Evolutionary conservation across 352 stramenopile species (phyloP).

Genomic region (Pythium phragmiticola): DNA sequence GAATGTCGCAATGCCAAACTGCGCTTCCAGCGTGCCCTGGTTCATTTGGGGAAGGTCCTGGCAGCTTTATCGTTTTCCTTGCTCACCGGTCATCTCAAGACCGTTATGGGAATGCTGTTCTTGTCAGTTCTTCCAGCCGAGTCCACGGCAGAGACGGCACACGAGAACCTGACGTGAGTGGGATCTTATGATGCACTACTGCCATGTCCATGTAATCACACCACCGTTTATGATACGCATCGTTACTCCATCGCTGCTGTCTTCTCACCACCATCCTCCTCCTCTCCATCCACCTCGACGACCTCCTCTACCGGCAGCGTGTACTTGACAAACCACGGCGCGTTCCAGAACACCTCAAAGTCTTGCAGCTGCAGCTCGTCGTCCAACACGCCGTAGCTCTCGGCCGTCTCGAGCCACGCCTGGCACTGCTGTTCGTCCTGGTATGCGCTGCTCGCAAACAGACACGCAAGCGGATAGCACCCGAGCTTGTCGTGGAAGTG

Average conservation of each 20-base stretch:
- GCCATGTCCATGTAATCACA: too few relatives aligned
- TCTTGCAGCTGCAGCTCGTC: constrained; percentile 66
- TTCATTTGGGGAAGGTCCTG: too few relatives aligned
- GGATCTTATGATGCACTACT: too few relatives aligned
- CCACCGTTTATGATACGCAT: too few relatives aligned
- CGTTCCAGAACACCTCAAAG: constrained; percentile 53
- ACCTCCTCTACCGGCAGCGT: constrained; percentile 38
- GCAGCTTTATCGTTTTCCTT: too few relatives aligned
- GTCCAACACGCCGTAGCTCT: constrained; percentile 76
- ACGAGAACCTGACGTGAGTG: too few relatives aligned
- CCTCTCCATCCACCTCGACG: neutral
- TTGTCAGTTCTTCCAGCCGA: too few relatives aligned
- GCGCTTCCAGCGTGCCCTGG: too few relatives aligned
- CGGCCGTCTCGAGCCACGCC: constrained; percentile 73
- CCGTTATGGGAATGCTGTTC: too few relatives aligned
- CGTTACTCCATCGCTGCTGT: neutral
- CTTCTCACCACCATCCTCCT: neutral
- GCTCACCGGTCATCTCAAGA: too few relatives aligned
- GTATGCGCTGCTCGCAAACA: constrained; percentile 57
- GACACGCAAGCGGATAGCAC: constrained; percentile 66
- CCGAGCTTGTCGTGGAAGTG: constrained; percentile 85
- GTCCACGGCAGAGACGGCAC: too few relatives aligned
- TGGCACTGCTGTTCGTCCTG: constrained; percentile 71
- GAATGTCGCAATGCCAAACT: too few relatives aligned
- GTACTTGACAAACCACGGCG: constrained; percentile 62